Evolutionary conservation across 495 filamentous ascomycete species (phyloP), one percentile per base, ranked within the genome.

Genomic region (Aspergillus steynii): DNA sequence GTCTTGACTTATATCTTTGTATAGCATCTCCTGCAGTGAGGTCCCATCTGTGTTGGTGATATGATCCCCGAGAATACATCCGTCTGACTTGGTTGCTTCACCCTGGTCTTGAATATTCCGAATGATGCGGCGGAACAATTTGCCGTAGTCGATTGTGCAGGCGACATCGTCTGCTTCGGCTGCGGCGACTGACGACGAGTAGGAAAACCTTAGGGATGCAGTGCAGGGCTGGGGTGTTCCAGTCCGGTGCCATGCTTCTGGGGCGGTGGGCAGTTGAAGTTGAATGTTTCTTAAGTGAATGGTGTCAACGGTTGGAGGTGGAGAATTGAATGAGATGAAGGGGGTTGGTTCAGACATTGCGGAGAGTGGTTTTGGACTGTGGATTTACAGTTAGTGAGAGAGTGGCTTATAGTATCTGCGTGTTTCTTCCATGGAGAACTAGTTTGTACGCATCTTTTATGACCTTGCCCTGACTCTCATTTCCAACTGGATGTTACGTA

Each of bases 191-290:
- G 63, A 51, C 5, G 66, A 66, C 1, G 63, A 61, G 27, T 64
- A 66, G 5, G 63, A 68, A 0, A 71, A 49, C 59, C 55, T 62
- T 14, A 68, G 47, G 2, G 61, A 61, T n/a, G 56, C 59, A 15
- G 34, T 64, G 29, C 58, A 64, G 45, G 63, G 65, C 56, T 71
- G 68, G 1, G 63, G 55, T 14, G 63, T 63, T 15, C 58, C 63
- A 28, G 47, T 12, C 20, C 68, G 68, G 45, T 65, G 63, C 68
- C 68, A 71, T 58, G 68, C 57, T 46, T 71, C 66, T 54, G 60
- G 60, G 3, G 56, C 68, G 26, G 56, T 51, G 20, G 65, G 63
- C 1, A 71, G 34, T 29, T 42, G 50, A 29, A 68, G 58, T 20
- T 65, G 66, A 50, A 68, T 62, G 52, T 68, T 53, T 28, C 62